Evolutionary conservation across 2,329 filamentous ascomycete species (phyloP).

Genomic region (Chalara sp.): DNA sequence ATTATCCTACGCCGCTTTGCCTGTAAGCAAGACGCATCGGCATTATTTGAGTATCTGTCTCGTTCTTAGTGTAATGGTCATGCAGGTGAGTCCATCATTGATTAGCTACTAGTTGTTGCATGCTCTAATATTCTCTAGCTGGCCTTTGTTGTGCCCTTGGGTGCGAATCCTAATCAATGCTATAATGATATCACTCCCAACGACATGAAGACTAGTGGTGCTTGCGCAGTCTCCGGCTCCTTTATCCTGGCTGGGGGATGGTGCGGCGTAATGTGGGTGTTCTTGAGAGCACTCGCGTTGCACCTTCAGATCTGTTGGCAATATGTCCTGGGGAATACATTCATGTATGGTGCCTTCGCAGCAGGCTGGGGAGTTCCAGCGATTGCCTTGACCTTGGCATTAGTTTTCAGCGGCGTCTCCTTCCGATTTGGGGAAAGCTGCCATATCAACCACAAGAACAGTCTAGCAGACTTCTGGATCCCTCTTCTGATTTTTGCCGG

Average conservation of each 20-base stretch:
- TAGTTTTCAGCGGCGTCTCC: slow-evolving; percentile 84
- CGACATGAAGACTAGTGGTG: slow-evolving; percentile 74
- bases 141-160: slow-evolving; percentile 85
- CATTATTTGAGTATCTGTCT: slow-evolving; percentile 92
- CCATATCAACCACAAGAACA: slow-evolving; percentile 86
- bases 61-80: slow-evolving; percentile 65
- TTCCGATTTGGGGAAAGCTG: slow-evolving; percentile 88
- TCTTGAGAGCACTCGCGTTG: slow-evolving; percentile 81
- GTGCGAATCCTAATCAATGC: slow-evolving; percentile 72
- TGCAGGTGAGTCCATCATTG: slow-evolving; percentile 59
- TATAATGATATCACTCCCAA: slow-evolving; percentile 87
- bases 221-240: slow-evolving; percentile 83
- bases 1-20: slow-evolving; percentile 71
- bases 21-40: slow-evolving; percentile 80
- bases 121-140: slow-evolving; percentile 45
- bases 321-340: slow-evolving; percentile 75
- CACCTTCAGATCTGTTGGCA: slow-evolving; percentile 99
- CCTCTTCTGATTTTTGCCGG: slow-evolving; percentile 75
- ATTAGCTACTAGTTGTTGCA: neutral
- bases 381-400: slow-evolving; percentile 65
- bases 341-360: slow-evolving; percentile 79
- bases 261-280: slow-evolving; percentile 81
- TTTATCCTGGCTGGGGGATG: slow-evolving; percentile 83
- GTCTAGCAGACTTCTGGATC: slow-evolving; percentile 82
- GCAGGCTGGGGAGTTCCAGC: slow-evolving; percentile 80